Evolutionary conservation across 768 basidiomycete species (phyloP), one percentile per base, ranked within the genome.

Genomic region (Boletus coccyginus): DNA sequence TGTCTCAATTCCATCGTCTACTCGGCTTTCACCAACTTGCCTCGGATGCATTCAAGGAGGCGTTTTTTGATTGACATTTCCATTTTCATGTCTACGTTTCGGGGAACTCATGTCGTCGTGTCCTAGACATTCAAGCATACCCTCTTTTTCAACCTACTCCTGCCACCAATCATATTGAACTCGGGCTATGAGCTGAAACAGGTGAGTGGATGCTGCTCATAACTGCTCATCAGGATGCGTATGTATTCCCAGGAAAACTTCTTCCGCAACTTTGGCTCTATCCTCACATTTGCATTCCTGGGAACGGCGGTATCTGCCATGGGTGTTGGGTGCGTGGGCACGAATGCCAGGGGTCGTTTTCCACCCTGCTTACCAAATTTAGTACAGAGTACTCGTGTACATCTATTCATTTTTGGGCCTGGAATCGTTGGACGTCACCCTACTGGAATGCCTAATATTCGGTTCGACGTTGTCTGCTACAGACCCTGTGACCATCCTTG

Each of bases 141-240:
- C 3, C 79, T 98, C 48, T 96, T 99, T 78, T 97, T 98, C 80
- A 98, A 99, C 72, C 80, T 98, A 21, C 79, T 99, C n/a, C 83
- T 98, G 5, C 97, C 96, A 7, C 97, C 97, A 1, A 99, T 99
- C 70, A 99, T 99, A 68, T 77, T 99, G 40, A 97, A 95, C 73
- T 97, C 94, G 3, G 97, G 97, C 7, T 99, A 97, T 70, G 94
- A 97, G 73, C 85, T 99, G 55, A 96, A 94, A 70, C 95, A 98
- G 80, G 94, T 87, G 54, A 57, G 84, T 66, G 12, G 46, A 50
- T 32, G 6, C 10, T 5, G 4, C 21, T 24, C 13, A 14, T 41
- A 2, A 12, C 38, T 7, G 43, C 21, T 50, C 1, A 41, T 16
- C 13, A 17, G 24, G n/a, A 21, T 24, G 21, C 14, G 17, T 50